phyloP scores from a whole-genome alignment of 2,329 filamentous ascomycete genomes.

The Claviceps humidiphila region DNA sequence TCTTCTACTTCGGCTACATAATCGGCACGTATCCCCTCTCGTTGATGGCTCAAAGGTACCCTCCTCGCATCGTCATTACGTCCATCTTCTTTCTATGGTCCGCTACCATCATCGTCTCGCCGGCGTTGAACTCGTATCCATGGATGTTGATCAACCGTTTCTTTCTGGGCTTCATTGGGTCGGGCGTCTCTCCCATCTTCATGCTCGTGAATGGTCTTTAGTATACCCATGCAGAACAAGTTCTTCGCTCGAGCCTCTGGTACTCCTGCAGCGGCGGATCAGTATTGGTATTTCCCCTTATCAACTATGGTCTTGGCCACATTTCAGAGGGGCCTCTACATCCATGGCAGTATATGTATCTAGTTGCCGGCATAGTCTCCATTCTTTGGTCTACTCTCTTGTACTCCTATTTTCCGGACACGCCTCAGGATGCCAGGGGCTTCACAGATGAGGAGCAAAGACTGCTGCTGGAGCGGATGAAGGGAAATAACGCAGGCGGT shows the following conservation, averaged over 20 bases:
- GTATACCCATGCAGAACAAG: constrained; percentile 26
- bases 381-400: constrained; percentile 14
- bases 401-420: constrained; percentile 17
- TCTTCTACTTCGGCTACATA: constrained; percentile 22
- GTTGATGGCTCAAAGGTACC: constrained; percentile 16
- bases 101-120: constrained; percentile 12
- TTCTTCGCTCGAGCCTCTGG: constrained; percentile 13
- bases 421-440: constrained; percentile 16
- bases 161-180: constrained; percentile 24
- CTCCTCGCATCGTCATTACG: constrained; percentile 17
- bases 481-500: constrained; percentile 15
- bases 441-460: constrained; percentile 16
- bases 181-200: constrained; percentile 20
- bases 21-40: constrained; percentile 18
- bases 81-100: constrained; percentile 19
- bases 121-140: constrained; percentile 10
- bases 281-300: constrained; percentile 19
- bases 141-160: constrained; percentile 23
- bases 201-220: constrained; percentile 25
- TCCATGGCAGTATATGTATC: constrained; percentile 22
- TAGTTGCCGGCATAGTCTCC: constrained; percentile 21
- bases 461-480: constrained; percentile 14
- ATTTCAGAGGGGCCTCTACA: constrained; percentile 14
- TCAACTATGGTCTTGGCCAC: constrained; percentile 22
- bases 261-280: constrained; percentile 25